Base-by-base conservation (phyloP, 2,329 filamentous ascomycete species). In the Lomentospora prolificans region DNA sequence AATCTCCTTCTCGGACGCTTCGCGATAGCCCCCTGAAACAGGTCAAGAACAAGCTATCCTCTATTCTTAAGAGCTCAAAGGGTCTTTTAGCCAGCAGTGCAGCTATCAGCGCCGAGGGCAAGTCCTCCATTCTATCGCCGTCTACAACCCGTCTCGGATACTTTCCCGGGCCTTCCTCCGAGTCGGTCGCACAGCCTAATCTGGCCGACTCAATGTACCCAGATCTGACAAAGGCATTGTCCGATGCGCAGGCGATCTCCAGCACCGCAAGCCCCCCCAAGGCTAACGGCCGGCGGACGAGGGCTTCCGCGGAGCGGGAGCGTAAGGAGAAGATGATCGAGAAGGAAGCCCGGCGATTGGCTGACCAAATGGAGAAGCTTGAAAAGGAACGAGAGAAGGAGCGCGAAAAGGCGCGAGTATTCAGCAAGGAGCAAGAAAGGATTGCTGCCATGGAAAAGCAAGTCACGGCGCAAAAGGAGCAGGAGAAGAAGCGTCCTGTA, bases 41-140 rank as follows among this genome's bases (percentile, higher is more conserved):
- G 53, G 91, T 94, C 27, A 97, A 96, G 72, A 89, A 88, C 65
- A 95, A 90, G 67, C 76, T 97, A 51, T 95, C 92, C 50, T 95
- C 91, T 8, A 90, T 96, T 58, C 76, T 96, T 63, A 91, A 90
- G 70, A 88, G 86, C 56, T 94, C 91, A 3, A 92, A 88, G 68
- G 89, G 86, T 12, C 80, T 96, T 51, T 85, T 96, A 60, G 89
- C 86, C 17, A 95, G 87, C 61, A 92, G 82, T 61, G 82, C 81
- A 2, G 80, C 77, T 14, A 71, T 81, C 36, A 85, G 81, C 61
- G 81, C 81, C 0, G 82, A 85, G 61, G 79, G 79, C 6, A 85
- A 84, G 61, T 74, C 76, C 0, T 77, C 76, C 3, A 65, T 83
- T 5, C 64, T 82, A 19, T 83, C 81, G 3, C 77, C 82, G 3